phyloP scores from a whole-genome alignment of 805 yeast genomes.

The Schizosaccharomyces japonicus region DNA sequence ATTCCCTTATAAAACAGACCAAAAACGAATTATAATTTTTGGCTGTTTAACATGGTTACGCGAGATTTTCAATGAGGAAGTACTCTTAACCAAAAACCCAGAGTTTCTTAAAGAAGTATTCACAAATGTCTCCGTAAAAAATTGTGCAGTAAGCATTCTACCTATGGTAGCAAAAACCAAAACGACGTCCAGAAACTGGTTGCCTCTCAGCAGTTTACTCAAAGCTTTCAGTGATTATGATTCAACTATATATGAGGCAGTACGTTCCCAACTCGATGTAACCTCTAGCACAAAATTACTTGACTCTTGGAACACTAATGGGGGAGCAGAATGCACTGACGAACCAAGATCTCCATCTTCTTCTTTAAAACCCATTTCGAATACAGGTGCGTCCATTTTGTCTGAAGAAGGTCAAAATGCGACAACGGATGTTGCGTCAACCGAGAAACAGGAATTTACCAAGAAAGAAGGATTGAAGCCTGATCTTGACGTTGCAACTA shows the following conservation, averaged over 20 bases:
- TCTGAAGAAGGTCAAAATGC: too few species aligned
- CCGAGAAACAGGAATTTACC: too few species aligned
- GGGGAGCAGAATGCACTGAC: too few species aligned
- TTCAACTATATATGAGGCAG: background rate
- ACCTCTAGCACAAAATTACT: background rate
- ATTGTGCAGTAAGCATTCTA: background rate
- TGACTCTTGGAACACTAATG: background rate
- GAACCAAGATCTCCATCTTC: too few species aligned
- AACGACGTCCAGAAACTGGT: background rate
- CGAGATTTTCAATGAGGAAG: background rate
- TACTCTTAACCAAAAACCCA: background rate
- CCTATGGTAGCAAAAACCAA: constrained; percentile 3
- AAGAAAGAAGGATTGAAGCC: too few species aligned
- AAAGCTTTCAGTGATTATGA: background rate
- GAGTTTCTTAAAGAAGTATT: background rate
- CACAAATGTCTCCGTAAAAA: background rate
- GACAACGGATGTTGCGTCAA: too few species aligned
- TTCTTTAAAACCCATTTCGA: too few species aligned
- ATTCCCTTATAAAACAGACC: background rate
- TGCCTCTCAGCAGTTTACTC: constrained; percentile 2
- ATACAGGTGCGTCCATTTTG: too few species aligned
- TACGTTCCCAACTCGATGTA: background rate
- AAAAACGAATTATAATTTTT: constrained; percentile 2
- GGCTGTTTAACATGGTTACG: constrained; percentile 2
- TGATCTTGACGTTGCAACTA: too few species aligned